Evolutionary conservation across 116 monocot species (phyloP).

Genomic region (Papilionanthe hybrid): DNA sequence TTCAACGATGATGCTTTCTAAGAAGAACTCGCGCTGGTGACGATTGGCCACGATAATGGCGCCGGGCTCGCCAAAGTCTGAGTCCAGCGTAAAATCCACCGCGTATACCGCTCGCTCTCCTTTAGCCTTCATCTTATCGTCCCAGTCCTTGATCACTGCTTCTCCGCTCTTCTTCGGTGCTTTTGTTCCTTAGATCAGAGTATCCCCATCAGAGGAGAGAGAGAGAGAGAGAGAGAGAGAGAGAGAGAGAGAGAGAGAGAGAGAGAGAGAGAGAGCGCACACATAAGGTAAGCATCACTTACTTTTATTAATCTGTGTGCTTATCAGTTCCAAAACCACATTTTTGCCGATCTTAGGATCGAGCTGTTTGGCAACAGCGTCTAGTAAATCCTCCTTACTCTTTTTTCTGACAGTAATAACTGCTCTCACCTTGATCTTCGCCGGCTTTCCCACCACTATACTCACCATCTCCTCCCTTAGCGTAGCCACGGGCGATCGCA

Average conservation of each 20-base stretch:
- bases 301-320: slow-evolving; percentile 72
- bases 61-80: slow-evolving; percentile 69
- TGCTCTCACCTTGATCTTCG: slow-evolving; percentile 53
- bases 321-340: slow-evolving; percentile 71
- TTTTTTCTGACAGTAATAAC: slow-evolving; percentile 70
- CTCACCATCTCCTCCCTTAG: slow-evolving; percentile 26
- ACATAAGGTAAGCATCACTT: slow-evolving; percentile 8
- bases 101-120: slow-evolving; percentile 58
- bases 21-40: slow-evolving; percentile 77
- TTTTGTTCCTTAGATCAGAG: slow-evolving; percentile 34
- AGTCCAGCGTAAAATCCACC: slow-evolving; percentile 63
- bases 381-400: slow-evolving; percentile 66
- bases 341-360: slow-evolving; percentile 76
- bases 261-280: not conserved
- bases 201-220: not conserved
- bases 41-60: slow-evolving; percentile 65
- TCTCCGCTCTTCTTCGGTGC: slow-evolving; percentile 47
- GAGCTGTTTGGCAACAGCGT: slow-evolving; percentile 41
- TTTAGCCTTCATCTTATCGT: slow-evolving; percentile 52
- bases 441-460: slow-evolving; percentile 19
- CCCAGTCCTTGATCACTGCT: slow-evolving; percentile 67
- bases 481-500: slow-evolving; percentile 7
- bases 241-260: no score
- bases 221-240: no score
- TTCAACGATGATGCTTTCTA: slow-evolving; percentile 78